Base-by-base conservation (phyloP, 306 rosid species). In the Canavalia ensiformis region DNA sequence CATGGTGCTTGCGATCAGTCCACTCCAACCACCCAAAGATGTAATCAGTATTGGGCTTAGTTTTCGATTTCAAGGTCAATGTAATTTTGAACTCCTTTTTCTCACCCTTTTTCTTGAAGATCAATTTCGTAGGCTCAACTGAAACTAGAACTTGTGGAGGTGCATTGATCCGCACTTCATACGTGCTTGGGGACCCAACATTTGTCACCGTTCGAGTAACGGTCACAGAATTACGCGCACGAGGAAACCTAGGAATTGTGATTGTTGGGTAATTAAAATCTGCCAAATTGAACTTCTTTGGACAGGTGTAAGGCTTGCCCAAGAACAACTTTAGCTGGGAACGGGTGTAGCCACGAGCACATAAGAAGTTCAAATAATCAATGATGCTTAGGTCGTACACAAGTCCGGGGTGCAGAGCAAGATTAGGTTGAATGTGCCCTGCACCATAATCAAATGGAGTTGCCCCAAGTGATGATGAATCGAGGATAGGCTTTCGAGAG, bases 231-330 rank as follows among this genome's bases (percentile, higher is more conserved):
- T 84, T 10, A 5, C 52, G 6, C 18, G 8, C 54, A 12, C 1
- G 1, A 1, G 31, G 25, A 4, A 79, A 56, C 60, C 7, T 8
- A 0, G 84, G 64, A 46, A 90, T 42, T 44, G 81, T 45, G 77
- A 92, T 88, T n/a, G 94, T 46, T 9, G 97, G 97, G 84, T 92
- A 90, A 60, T 92, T 92, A 59, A 92, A 76, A 81, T 90, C 86
- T 7, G 63, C 67, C 3, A 86, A 39, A 8, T 41, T 89, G 82
- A 66, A 87, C 0, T 82, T 74, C 31, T 51, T 63, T 35, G 84
- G 84, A 71, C 97, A 92, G 11, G 45, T 45, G 57, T 59, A 67
- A 12, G 80, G 49, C 37, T 73, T 80, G 2, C 35, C 28, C 0
- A 77, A 74, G 68, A 92, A 86, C 46, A 68, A 1, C 18, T 31